A percentile compares a stretch with the other conserved stretches of the same genome.
phyloP scores from a whole-genome alignment of 1,139 yeast species.

The Protomyces inouyei region DNA sequence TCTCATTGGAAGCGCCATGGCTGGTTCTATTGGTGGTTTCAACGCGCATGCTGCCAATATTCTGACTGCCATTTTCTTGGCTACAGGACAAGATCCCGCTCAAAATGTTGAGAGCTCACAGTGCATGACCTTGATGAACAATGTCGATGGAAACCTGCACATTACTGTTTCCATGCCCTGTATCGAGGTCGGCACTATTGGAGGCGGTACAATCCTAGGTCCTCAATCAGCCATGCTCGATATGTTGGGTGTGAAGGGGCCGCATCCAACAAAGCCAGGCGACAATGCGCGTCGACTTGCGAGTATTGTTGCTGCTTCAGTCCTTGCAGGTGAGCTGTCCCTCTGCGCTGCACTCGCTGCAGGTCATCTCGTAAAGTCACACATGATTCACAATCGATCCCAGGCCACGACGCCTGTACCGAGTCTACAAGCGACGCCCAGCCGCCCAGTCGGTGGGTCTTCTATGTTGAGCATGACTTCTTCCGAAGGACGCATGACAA shows the following conservation, averaged over 20 bases:
- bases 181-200: slow-evolving; percentile 97
- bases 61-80: slow-evolving; percentile 87
- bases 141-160: slow-evolving; percentile 68
- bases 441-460: background rate
- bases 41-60: slow-evolving; percentile 97
- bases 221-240: slow-evolving; percentile 98
- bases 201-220: slow-evolving; percentile 96
- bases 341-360: slow-evolving; percentile 94
- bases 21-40: slow-evolving; percentile 96
- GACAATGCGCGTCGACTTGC: slow-evolving; percentile 93
- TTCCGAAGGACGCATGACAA: background rate
- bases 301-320: slow-evolving; percentile 89
- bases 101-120: slow-evolving; percentile 88
- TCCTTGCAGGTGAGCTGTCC: slow-evolving; percentile 92
- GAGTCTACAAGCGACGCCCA: background rate
- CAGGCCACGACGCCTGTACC: slow-evolving; percentile 21
- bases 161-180: slow-evolving; percentile 98
- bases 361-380: slow-evolving; percentile 96
- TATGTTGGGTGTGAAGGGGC: slow-evolving; percentile 89
- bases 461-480: slow-evolving; percentile 12
- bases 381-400: slow-evolving; percentile 85
- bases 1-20: slow-evolving; percentile 95
- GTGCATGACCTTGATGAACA: slow-evolving; percentile 93
- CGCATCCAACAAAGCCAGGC: slow-evolving; percentile 91
- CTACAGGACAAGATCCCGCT: slow-evolving; percentile 69